Conservation (phyloP, 768 basidiomycete species). For the Pleurotus sapidus region DNA sequence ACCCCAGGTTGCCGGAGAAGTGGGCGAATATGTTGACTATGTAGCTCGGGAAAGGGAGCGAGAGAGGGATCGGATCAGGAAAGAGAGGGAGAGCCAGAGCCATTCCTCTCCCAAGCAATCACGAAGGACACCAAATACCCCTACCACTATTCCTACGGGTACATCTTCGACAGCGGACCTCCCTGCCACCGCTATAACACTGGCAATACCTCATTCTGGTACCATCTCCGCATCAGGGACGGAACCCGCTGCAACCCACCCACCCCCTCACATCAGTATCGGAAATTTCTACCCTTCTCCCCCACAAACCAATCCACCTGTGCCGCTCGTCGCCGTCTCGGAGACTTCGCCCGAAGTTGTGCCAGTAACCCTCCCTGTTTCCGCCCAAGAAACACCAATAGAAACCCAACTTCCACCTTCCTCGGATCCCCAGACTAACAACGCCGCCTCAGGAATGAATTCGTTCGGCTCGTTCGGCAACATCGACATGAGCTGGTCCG, state of each 20-base stretch:
- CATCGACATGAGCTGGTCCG: constrained; percentile 38
- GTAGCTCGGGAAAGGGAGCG: constrained; percentile 74
- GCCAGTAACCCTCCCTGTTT: constrained; percentile 2
- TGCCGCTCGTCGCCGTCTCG: constrained; percentile 15
- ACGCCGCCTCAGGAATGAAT: background rate
- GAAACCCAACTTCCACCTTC: constrained; percentile 9
- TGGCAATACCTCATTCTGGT: background rate
- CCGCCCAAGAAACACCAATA: background rate
- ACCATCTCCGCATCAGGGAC: background rate
- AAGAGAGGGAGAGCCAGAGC: constrained; percentile 55
- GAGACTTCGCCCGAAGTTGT: constrained; percentile 23
- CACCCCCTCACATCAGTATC: constrained; percentile 12
- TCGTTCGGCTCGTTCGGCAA: constrained; percentile 43
- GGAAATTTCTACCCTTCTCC: constrained; percentile 58
- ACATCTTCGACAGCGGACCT: constrained; percentile 10
- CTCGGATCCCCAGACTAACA: constrained; percentile 16
- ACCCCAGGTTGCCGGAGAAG: constrained; percentile 52
- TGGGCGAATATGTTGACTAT: constrained; percentile 70
- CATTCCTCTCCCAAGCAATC: constrained; percentile 24
- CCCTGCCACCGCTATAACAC: constrained; percentile 12
- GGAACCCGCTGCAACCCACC: background rate
- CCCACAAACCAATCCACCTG: constrained; percentile 42
- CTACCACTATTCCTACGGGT: constrained; percentile 24
- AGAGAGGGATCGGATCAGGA: constrained; percentile 71
- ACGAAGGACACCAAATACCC: constrained; percentile 28